Base-by-base conservation (phyloP, 2,329 filamentous ascomycete species). In the Neonectria faginata region DNA sequence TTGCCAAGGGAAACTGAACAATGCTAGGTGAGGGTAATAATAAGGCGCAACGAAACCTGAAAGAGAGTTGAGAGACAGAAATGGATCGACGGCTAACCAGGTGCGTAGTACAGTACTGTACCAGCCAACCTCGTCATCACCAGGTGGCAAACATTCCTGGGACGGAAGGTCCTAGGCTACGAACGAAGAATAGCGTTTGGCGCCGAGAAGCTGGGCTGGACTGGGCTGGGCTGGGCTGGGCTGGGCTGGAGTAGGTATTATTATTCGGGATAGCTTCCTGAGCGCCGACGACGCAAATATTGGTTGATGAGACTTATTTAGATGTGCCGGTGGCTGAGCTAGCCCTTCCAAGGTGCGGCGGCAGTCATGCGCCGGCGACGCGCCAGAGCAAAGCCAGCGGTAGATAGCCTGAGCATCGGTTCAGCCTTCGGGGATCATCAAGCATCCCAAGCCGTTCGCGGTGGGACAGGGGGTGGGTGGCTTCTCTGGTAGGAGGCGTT, bases 301-400 rank as follows among this genome's bases (percentile, higher is more conserved):
- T 39, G 36, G 36, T 39, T 39, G 14, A n/a, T 14, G 27, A 25
- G 25, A 29, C 27, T 18, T 22, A 25, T 25, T 25, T 6, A 6
- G 27, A 31, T 50, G 25, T 50, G 47, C 16, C 27, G 45, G 45
- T 16, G 14, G 45, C 45, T 29, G 45, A 48, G 45, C 27, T 50
- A 31, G 47, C 25, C 27, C 16, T n/a, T n/a, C 16, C 25, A 20
- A 31, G 47, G 47, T 50, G 27, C 47, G 47, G 47, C 47, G 47
- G 47, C 47, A 31, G 47, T 50, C 27, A 45, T 25, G 44, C 44
- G 10, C 11, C 20, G 11, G 20, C 44, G 47, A 50, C 29, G 25
- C 47, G 29, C 47, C 47, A 50, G 47, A 5, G 18, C 36, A n/a
- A 9, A 31, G 25, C 47, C 47, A 50, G 27, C 7, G 18, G 27